These are phyloP conservation scores for Kuraishia piskuri DNA, from an alignment of 805 yeast species.

Conservation along the genomic window DNA sequence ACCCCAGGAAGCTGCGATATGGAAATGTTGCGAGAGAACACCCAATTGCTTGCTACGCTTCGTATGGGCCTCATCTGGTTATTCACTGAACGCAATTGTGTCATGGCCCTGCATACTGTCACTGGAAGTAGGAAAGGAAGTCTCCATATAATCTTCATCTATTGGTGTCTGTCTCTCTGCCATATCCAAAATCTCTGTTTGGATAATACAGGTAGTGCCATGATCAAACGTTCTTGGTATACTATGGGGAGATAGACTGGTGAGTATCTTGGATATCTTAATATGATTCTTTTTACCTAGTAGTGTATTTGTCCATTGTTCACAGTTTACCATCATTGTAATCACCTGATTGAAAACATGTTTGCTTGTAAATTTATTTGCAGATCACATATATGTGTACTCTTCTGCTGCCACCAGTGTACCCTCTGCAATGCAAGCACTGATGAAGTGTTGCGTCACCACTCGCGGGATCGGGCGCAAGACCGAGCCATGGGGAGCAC, in stretches of 20 bases:
- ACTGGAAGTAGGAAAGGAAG: neutral
- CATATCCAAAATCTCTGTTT: neutral
- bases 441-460: neutral
- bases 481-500: neutral
- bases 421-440: neutral
- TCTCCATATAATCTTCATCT: neutral
- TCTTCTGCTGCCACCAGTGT: neutral
- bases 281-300: no score
- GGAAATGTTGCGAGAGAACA: slow-evolving; percentile 7
- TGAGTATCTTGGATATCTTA: neutral
- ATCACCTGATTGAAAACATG: no score
- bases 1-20: slow-evolving; percentile 10
- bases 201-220: neutral
- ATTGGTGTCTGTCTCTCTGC: neutral
- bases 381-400: neutral
- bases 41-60: slow-evolving; percentile 2
- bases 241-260: neutral
- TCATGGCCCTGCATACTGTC: no score
- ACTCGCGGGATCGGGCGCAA: neutral
- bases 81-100: neutral
- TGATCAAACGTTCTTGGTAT: neutral
- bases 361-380: neutral
- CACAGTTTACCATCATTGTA: no score
- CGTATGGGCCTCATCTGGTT: neutral
- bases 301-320: no score